Base-by-base conservation (phyloP, 2,329 filamentous ascomycete species). In the Simplicillium sp. region DNA sequence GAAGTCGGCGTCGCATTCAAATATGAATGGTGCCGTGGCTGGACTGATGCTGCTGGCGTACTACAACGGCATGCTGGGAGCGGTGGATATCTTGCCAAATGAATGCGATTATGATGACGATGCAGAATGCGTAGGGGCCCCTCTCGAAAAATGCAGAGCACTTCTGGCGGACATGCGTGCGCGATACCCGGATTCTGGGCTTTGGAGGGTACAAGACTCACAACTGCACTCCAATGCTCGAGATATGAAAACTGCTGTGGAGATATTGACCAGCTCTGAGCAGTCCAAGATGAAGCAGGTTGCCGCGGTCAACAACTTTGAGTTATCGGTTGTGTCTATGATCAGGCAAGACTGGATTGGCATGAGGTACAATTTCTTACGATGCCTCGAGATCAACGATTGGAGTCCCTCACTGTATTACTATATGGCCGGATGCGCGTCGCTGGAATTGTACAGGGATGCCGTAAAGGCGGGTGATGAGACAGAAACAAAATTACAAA, bases 331-430 rank as follows among this genome's bases (percentile, higher is more conserved):
- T 48, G 77, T 84, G 52, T 73, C 77, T 45, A 84, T 96, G 77
- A 89, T 84, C 53, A 63, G 82, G 14, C 85, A 94, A 57, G 72
- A 82, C 47, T 96, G 90, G 66, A 61, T 76, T 7, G 70, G 80
- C 4, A 88, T 85, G 60, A 77, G 85, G 3, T 72, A 82, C 42
- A 73, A 78, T 1, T 97, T 96, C 60, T 60, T 89, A 33, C 57
- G 75, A 48, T 89, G 85, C 48, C 68, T 86, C 11, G 80, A 85
- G 41, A 71, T 92, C 41, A 96, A 95, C 61, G 86, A 86, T 51
- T 97, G 92, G 92, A 89, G 83, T 42, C 87, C 88, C 39, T 80
- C 82, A 0, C 60, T 97, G 40, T 97, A 98, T 64, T 87, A 87
- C 57, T 97, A 89, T 62, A 84, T 94, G 48, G 84, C 85, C 2